Evolutionary conservation across 2,329 filamentous ascomycete species (phyloP).

Genomic region (Botryotinia narcissicola): DNA sequence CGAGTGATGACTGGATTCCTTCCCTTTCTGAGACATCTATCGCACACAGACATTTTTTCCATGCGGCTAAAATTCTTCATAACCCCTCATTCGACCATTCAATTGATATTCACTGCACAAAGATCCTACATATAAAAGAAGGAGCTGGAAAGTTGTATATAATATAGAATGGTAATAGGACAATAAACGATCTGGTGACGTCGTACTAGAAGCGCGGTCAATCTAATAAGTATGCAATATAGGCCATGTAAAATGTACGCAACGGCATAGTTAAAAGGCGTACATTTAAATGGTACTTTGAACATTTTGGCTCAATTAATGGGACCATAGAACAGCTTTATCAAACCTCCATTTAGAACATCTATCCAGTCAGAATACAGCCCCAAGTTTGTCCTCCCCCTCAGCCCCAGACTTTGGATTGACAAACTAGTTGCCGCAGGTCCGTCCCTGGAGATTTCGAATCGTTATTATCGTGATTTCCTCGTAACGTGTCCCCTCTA

Average conservation of each 20-base stretch:
- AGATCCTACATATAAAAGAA: neutral
- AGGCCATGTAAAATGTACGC: neutral
- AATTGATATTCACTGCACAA: neutral
- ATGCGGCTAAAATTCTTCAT: conserved; percentile 8
- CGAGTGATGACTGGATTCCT: conserved; percentile 6
- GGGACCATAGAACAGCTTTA: neutral
- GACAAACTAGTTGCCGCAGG: conserved; percentile 27
- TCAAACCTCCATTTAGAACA: neutral
- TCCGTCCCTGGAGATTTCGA: conserved; percentile 31
- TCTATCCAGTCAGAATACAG: neutral
- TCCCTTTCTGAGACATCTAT: neutral
- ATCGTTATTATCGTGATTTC: neutral
- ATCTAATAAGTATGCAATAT: neutral
- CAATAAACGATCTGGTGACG: neutral
- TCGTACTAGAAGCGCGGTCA: neutral
- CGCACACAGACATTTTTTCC: conserved; percentile 18
- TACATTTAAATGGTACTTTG: neutral
- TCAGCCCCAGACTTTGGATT: conserved; percentile 5
- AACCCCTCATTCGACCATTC: conserved; percentile 3
- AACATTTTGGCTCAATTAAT: neutral
- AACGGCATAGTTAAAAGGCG: neutral
- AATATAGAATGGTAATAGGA: neutral
- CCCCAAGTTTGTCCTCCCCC: neutral
- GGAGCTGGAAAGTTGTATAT: neutral
- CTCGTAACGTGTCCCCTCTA: neutral